Conservation (phyloP, 306 rosid species). For the Casuarina equisetifolia region DNA sequence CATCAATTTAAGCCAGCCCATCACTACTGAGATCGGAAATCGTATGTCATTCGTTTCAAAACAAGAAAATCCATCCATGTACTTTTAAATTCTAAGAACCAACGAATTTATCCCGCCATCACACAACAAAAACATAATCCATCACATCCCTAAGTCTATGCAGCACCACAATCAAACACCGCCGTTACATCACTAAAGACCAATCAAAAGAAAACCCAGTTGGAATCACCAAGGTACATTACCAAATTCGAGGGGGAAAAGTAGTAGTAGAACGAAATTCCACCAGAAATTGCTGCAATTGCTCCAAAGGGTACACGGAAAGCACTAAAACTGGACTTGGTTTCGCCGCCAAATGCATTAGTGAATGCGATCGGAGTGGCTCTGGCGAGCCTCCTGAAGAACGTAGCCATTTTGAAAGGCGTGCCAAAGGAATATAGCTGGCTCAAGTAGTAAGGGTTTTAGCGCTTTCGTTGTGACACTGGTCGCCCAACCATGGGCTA, state of each 20-base stretch:
- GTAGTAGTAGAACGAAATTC: conserved; percentile 64
- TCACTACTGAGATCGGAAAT: neutral
- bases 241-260: conserved; percentile 64
- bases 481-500: neutral
- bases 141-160: neutral
- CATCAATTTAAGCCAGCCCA: conserved; percentile 9
- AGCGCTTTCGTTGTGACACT: neutral
- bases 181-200: neutral
- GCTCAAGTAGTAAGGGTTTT: neutral
- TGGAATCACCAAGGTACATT: conserved; percentile 13
- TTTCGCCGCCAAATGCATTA: conserved; percentile 39
- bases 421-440: neutral
- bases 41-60: neutral
- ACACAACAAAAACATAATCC: neutral
- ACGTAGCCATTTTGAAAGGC: conserved; percentile 59
- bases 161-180: neutral
- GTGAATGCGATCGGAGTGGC: conserved; percentile 56
- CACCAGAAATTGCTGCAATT: conserved; percentile 81
- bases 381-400: conserved; percentile 60
- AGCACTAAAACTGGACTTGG: conserved; percentile 38
- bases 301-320: conserved; percentile 67
- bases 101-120: neutral
- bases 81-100: neutral
- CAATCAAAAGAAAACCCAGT: conserved; percentile 15
- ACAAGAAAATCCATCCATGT: neutral